Base-by-base conservation (phyloP, 768 basidiomycete species). In the Chalciporus pseudorubinellus region DNA sequence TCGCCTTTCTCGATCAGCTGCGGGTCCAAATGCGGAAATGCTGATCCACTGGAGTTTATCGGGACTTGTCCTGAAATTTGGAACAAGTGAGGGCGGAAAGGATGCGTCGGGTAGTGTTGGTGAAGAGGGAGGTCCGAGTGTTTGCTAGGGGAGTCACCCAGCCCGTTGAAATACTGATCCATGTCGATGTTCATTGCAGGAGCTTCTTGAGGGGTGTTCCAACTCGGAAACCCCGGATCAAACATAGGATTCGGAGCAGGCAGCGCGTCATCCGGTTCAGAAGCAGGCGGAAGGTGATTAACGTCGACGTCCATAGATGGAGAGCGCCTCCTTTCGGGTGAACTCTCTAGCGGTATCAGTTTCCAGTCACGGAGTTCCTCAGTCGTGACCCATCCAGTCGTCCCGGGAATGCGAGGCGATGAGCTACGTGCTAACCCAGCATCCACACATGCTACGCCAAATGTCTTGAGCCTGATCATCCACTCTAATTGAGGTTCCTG, bases 161-260 rank as follows among this genome's bases (percentile, higher is more conserved):
- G 29, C 21, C 61, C 69, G 31, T 67, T 63, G 20, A 69, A 55
- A 34, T 60, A 68, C 39, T 52, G 56, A 24, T 66, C 42, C 59
- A 69, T 67, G 22, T 67, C 66, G 8, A 53, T 47, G n/a, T 18
- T 43, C 24, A 51, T 16, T 9, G 39, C 46, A n/a, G 49, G 26
- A 6, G 18, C 3, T 6, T 34, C 41, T 16, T 44, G 57, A n/a
- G 50, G 22, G 0, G 16, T 24, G 2, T 39, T 20, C 19, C 52
- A 36, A 33, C 16, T 14, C 6, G 58, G 52, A 10, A 9, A 31
- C 1, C 26, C 31, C 1, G 50, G 36, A 22, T 44, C 39, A 18
- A 31, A 9, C 3, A 21, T 9, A n/a, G 16, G 12, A 16, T 20
- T 44, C 24, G 52, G 10, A 16, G 18, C n/a, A 22, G 39, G 48